phyloP scores from a whole-genome alignment of 768 basidiomycete species.

The Hemileccinum rubropunctum region DNA sequence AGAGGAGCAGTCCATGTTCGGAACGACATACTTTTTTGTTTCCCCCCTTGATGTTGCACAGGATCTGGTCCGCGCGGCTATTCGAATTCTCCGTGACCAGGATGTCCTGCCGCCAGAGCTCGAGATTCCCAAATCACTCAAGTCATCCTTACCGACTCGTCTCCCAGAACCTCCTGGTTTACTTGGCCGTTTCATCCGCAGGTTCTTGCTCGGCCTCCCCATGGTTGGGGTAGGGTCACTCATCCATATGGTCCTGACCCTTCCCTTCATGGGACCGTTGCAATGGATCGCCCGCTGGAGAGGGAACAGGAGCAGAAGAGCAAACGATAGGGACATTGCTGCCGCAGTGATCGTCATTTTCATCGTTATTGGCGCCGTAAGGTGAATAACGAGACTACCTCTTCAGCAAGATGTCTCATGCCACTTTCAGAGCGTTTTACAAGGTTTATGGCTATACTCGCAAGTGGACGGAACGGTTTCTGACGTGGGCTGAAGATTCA shows the following conservation, averaged over 20 bases:
- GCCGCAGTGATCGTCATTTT: constrained; percentile 63
- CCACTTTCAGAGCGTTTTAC: constrained; percentile 54
- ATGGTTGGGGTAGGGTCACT: constrained; percentile 75
- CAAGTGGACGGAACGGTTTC: constrained; percentile 51
- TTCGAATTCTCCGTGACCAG: constrained; percentile 60
- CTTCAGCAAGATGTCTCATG: constrained; percentile 8
- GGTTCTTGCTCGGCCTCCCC: constrained; percentile 77
- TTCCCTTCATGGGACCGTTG: constrained; percentile 63
- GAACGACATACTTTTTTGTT: constrained; percentile 39
- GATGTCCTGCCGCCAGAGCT: constrained; percentile 37
- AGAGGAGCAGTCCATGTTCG: constrained; percentile 47
- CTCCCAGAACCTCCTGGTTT: constrained; percentile 42
- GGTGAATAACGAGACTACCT: constrained; percentile 39
- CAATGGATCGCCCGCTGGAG: constrained; percentile 70
- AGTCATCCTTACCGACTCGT: constrained; percentile 15
- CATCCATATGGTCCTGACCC: constrained; percentile 65
- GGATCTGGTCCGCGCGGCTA: constrained; percentile 59
- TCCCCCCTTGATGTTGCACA: constrained; percentile 57
- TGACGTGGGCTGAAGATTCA: constrained; percentile 74
- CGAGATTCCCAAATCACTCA: constrained; percentile 13
- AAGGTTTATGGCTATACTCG: constrained; percentile 69
- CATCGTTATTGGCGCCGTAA: constrained; percentile 58
- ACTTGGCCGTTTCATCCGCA: constrained; percentile 54
- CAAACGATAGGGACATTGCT: constrained; percentile 58
- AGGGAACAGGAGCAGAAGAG: constrained; percentile 50